Evolutionary conservation across 2,329 filamentous ascomycete species (phyloP), one percentile per base, ranked within the genome.

Genomic region (Colletotrichum cereale): DNA sequence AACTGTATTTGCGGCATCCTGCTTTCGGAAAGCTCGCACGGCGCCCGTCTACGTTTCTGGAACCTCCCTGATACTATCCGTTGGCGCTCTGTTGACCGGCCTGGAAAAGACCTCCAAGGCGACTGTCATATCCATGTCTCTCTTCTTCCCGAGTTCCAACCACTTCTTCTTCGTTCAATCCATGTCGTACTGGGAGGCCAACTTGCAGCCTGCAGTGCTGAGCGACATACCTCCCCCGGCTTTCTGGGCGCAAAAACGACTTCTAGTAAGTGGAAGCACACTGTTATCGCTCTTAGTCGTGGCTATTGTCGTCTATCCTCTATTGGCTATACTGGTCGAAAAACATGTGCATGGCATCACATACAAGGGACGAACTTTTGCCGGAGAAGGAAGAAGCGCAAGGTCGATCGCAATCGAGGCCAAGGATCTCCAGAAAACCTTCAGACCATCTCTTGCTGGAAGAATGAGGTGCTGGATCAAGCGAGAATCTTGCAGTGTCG

Each of bases 1-100:
- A 52, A 89, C 86, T n/a, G 86, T 92, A 14, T 92, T 91, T 3
- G 80, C 77, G 1, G 78, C 81, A 0, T 73, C 81, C n/a, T 83
- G 82, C 72, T 83, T 84, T 75, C 76, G 74, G 38, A 77, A 76
- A 63, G 75, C 79, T 3, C 76, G 76, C 10, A 74, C 79, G 14
- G 78, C 78, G 1, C 76, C 79, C 64, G 75, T 81, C 53, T 78
- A 78, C 60, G 76, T 80, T n/a, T 73, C 77, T 8, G 73, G 76
- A 1, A 73, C 76, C 42, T 77, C 79, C 44, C 66, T 80, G 14
- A 58, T 80, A 4, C 71, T 82, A 4, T 77, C 78, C n/a, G 73
- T 75, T 6, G 16, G 26, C 48, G n/a, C 58, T 29, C 18, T 63
- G 52, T 18, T 58, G n/a, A 58, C 48, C 24, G 44, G 57, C 12